Evolutionary conservation across 2,329 filamentous ascomycete species (phyloP), one percentile per base, ranked within the genome.

Genomic region (Pseudomassariella vexata): DNA sequence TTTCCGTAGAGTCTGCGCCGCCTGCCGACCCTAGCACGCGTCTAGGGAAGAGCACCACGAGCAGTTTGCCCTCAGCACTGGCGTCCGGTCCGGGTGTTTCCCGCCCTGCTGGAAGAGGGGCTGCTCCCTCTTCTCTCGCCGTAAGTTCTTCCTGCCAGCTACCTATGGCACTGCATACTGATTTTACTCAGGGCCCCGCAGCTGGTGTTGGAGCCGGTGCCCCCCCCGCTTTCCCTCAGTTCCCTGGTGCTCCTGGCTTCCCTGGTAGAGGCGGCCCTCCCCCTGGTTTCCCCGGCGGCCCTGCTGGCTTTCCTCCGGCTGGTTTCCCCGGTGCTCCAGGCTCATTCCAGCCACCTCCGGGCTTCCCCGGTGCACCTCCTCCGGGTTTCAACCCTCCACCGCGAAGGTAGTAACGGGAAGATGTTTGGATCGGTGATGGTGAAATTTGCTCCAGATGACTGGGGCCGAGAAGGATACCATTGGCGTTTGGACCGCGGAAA

Each of bases 1-100:
- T 94, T 40, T 94, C 90, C 7, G 89, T 95, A 42, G 94, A 98
- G 56, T 94, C 90, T 36, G 90, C 92, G 34, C 92, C 92, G 28
- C 90, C 94, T 8, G 86, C 89, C 50, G 92, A 98, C 53, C 90
- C 92, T 34, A 86, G 88, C 48, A 80, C 90, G 29, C 78, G 92
- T 62, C 75, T 98, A 41, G 92, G 89, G 53, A 82, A 84, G 59
- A 77, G 74, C 44, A 78, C 78, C 19, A 72, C 82, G 19, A 76
- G 80, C 38, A 82, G 81, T 36, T 70, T 76, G 21, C 66, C 83
- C 24, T 77, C 83, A 32, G 78, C 83, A 22, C 70, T 95, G 47
- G 73, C 82, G 40, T 77, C 87, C 46, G 92, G 92, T 30, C 85
- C 89, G 42, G 92, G 92, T 51, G 87, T 96, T 46, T 83, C 87